phyloP scores from a whole-genome alignment of 768 basidiomycete genomes.

The Mycena floridula region DNA sequence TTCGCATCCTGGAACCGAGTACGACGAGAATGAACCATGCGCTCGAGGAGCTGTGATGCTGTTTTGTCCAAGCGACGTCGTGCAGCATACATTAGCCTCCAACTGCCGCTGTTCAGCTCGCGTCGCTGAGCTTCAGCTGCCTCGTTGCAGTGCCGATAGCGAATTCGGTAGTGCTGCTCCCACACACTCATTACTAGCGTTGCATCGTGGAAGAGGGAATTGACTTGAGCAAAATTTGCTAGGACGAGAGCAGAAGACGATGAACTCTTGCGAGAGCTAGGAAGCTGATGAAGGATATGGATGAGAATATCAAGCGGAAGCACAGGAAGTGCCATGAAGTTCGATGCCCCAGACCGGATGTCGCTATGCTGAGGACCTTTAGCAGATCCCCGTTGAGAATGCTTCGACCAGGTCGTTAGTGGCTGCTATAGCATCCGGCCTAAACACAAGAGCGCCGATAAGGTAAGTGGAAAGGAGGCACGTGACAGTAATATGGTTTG shows the following conservation, averaged over 20 bases:
- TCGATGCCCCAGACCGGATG: too few relatives aligned
- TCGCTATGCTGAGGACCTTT: too few relatives aligned
- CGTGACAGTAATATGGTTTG: too few relatives aligned
- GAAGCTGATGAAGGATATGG: conserved; percentile 6
- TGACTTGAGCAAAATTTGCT: conserved; percentile 31
- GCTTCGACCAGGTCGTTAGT: too few relatives aligned
- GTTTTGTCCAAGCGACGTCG: conserved; percentile 37
- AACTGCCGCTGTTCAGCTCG: conserved; percentile 27
- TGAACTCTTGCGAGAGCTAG: not conserved
- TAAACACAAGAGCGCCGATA: too few relatives aligned
- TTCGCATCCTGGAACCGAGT: conserved; percentile 33
- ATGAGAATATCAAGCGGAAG: conserved; percentile 10
- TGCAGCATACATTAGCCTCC: conserved; percentile 38
- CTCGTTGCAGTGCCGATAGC: conserved; percentile 38
- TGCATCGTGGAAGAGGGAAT: conserved; percentile 35
- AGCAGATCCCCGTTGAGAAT: too few relatives aligned
- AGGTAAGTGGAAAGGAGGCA: too few relatives aligned
- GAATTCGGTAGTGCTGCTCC: conserved; percentile 44
- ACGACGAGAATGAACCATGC: conserved; percentile 29
- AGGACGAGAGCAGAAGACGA: conserved; percentile 20
- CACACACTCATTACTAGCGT: conserved; percentile 38
- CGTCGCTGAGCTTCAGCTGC: conserved; percentile 29
- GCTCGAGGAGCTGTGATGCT: conserved; percentile 34
- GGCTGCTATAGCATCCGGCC: too few relatives aligned
- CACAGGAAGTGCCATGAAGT: not conserved